A percentile compares a stretch with the other conserved stretches of the same genome.
phyloP scores from a whole-genome alignment of 768 basidiomycete genomes.

The Auricularia auricula-judae region DNA sequence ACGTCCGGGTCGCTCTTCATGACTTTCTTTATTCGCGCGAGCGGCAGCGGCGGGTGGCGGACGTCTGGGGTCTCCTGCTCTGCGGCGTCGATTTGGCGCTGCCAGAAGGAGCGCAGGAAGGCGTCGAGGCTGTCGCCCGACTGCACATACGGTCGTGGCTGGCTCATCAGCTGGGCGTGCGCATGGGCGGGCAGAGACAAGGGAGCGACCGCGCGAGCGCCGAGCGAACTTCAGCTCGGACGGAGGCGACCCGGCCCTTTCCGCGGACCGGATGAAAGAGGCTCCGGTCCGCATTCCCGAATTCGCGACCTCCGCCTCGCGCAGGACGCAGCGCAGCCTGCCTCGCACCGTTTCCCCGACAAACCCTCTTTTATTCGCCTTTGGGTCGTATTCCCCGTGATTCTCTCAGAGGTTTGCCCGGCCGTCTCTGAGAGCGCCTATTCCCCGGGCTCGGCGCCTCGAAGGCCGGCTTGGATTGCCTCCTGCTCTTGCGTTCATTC shows the following conservation, averaged over 20 bases:
- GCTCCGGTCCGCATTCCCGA: neutral
- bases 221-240: neutral
- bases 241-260: neutral
- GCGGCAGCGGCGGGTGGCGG: slow-evolving; percentile 75
- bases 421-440: no score
- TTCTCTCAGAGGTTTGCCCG: no score
- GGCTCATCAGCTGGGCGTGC: slow-evolving; percentile 2
- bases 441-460: no score
- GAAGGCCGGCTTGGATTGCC: no score
- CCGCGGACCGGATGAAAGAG: neutral
- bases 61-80: slow-evolving; percentile 86
- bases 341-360: neutral
- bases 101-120: slow-evolving; percentile 84
- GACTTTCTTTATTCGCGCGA: slow-evolving; percentile 97
- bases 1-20: slow-evolving; percentile 98
- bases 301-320: neutral
- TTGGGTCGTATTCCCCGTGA: no score
- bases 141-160: slow-evolving; percentile 51
- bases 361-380: no score
- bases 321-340: neutral
- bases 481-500: no score
- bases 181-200: neutral
- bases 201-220: neutral
- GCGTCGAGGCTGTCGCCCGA: slow-evolving; percentile 78
- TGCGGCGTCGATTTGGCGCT: slow-evolving; percentile 73